Conservation (phyloP, 345 rosid species). For the Cochlearia excelsa region DNA sequence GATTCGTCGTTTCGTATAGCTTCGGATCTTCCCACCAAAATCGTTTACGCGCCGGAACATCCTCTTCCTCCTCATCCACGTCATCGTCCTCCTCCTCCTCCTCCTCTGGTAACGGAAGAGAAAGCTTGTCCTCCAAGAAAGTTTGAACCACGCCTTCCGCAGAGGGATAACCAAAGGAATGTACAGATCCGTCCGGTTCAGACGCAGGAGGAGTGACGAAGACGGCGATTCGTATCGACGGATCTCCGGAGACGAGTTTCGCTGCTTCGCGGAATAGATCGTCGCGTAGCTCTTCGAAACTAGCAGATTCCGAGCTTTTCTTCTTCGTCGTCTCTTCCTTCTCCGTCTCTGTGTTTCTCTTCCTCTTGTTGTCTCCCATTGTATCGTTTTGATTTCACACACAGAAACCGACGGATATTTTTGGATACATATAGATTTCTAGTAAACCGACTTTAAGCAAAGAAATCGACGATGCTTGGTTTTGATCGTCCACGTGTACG, state of each 20-base stretch:
- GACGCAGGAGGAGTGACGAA: conserved; percentile 2
- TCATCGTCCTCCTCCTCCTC: neutral
- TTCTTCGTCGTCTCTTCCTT: neutral
- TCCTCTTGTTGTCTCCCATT: conserved; percentile 6
- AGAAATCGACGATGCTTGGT: too few relatives aligned
- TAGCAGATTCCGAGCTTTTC: neutral
- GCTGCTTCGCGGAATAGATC: conserved; percentile 26
- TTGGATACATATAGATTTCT: too few relatives aligned
- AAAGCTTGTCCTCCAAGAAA: neutral
- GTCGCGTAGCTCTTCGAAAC: conserved; percentile 7
- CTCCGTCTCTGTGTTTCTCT: neutral
- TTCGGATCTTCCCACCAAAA: conserved; percentile 24
- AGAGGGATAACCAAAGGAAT: conserved; percentile 19
- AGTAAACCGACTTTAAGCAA: too few relatives aligned
- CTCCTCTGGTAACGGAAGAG: neutral
- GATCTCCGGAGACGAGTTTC: neutral
- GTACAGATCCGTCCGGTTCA: neutral
- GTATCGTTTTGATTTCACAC: conserved; percentile 1
- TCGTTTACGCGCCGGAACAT: neutral
- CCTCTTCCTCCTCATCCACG: neutral
- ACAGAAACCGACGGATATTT: too few relatives aligned
- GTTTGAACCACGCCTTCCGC: neutral
- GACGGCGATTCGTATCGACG: conserved; percentile 5
- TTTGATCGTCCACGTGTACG: too few relatives aligned
- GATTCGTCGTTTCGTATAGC: neutral